A percentile compares a stretch with the other conserved stretches of the same genome.
Evolutionary conservation across 495 filamentous ascomycete species (phyloP).

Genomic region (Durotheca rogersii): DNA sequence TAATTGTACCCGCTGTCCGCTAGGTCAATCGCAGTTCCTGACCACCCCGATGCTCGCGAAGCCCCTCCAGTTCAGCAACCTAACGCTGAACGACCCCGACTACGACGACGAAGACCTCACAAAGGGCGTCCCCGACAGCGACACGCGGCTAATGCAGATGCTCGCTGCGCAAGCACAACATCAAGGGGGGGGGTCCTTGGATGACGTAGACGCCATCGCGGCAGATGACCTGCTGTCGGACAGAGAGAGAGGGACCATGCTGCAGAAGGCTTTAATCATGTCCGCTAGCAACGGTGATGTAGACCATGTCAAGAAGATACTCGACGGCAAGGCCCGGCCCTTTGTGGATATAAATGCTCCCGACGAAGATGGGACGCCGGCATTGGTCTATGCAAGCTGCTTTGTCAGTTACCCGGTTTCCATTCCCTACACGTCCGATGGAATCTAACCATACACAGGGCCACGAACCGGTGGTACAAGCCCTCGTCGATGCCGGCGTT

Average conservation of each 20-base stretch:
- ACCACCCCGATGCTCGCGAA: constrained; percentile 81
- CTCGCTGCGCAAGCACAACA: constrained; percentile 88
- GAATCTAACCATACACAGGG: constrained; percentile 56
- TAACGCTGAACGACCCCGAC: constrained; percentile 74
- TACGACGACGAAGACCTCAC: constrained; percentile 65
- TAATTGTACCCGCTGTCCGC: constrained; percentile 23
- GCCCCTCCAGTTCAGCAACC: constrained; percentile 75
- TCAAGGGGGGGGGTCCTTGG: constrained; percentile 66
- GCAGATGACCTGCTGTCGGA: constrained; percentile 70
- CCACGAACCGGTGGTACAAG: constrained; percentile 84
- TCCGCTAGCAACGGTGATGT: constrained; percentile 96
- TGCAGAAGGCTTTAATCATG: constrained; percentile 91
- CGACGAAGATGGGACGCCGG: constrained; percentile 92
- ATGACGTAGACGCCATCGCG: constrained; percentile 78
- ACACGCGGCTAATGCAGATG: constrained; percentile 91
- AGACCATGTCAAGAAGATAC: constrained; percentile 71
- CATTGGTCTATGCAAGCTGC: constrained; percentile 97
- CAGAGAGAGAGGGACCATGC: constrained; percentile 71
- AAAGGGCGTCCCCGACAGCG: constrained; percentile 70
- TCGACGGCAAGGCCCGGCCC: constrained; percentile 70
- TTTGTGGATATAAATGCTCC: constrained; percentile 87
- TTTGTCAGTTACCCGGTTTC: constrained; percentile 66
- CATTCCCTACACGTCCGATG: not conserved
- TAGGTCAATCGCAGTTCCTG: constrained; percentile 93
- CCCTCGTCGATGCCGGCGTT: constrained; percentile 83